Evolutionary conservation across 2,329 filamentous ascomycete genomes (phyloP).

Genomic region (Fusarium illudens): DNA sequence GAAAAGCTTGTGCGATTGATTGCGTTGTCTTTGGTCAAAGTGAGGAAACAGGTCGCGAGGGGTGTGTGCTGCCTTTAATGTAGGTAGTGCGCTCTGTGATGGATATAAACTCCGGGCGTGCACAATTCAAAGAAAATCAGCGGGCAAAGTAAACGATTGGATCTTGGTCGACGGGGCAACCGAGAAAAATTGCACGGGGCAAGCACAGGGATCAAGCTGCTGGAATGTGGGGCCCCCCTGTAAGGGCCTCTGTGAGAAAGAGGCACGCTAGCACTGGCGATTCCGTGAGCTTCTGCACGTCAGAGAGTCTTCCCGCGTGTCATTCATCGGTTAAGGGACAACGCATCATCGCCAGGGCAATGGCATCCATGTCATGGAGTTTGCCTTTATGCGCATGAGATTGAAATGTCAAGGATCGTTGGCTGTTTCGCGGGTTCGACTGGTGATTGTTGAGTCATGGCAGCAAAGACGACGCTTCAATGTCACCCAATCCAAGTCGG

Average conservation of each 20-base stretch:
- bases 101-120: conserved; percentile 17
- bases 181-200: conserved; percentile 24
- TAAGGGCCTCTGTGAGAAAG: background rate
- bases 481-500: conserved; percentile 7
- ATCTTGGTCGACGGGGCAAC: conserved; percentile 41
- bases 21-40: conserved; percentile 12
- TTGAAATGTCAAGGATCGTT: background rate
- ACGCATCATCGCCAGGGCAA: background rate
- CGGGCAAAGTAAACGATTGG: conserved; percentile 36
- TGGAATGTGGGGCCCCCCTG: conserved; percentile 20
- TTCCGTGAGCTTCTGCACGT: background rate
- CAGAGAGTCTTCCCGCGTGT: background rate
- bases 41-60: conserved; percentile 11
- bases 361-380: background rate
- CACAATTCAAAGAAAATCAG: conserved; percentile 29
- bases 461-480: background rate
- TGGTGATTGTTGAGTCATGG: conserved; percentile 12
- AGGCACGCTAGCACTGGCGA: background rate
- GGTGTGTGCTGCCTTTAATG: conserved; percentile 25
- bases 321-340: background rate
- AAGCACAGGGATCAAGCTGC: conserved; percentile 4
- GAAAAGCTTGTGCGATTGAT: background rate
- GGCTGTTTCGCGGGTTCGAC: too few species aligned
- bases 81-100: conserved; percentile 7
- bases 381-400: background rate